Evolutionary conservation across 768 basidiomycete species (phyloP).

Genomic region (Tephrocybe sp.): DNA sequence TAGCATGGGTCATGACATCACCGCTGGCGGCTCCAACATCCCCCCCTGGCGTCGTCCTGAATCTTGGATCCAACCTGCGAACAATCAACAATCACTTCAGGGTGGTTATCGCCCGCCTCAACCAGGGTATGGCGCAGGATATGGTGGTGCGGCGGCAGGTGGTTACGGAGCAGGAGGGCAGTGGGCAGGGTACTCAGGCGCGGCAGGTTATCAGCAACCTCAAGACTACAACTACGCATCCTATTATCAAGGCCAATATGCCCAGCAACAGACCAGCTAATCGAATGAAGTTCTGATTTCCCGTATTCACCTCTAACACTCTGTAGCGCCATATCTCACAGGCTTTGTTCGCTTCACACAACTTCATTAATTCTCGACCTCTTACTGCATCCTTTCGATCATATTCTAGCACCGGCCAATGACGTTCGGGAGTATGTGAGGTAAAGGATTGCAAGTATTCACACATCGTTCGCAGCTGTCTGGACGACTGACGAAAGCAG

Average conservation of each 20-base stretch:
- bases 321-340: constrained; percentile 40
- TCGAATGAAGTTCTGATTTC: constrained; percentile 26
- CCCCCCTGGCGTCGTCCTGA: constrained; percentile 93
- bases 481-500: constrained; percentile 21
- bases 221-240: constrained; percentile 86
- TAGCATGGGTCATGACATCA: constrained; percentile 60
- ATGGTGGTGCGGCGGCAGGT: constrained; percentile 36
- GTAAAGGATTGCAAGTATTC: constrained; percentile 19
- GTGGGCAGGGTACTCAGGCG: constrained; percentile 50
- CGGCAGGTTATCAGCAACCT: constrained; percentile 46
- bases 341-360: constrained; percentile 18
- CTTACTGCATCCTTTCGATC: constrained; percentile 8
- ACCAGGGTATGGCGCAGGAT: constrained; percentile 50
- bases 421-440: constrained; percentile 14
- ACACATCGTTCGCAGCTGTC: constrained; percentile 11
- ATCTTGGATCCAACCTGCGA: constrained; percentile 69
- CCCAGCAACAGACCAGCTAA: constrained; percentile 65
- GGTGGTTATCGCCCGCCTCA: constrained; percentile 71
- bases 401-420: constrained; percentile 8
- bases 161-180: constrained; percentile 46
- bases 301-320: constrained; percentile 39
- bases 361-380: constrained; percentile 14
- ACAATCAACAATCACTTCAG: constrained; percentile 47
- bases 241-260: constrained; percentile 88
- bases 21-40: constrained; percentile 75